Evolutionary conservation across 2,329 filamentous ascomycete genomes (phyloP), one percentile per base, ranked within the genome.

Genomic region (Talaromyces rugulosus): DNA sequence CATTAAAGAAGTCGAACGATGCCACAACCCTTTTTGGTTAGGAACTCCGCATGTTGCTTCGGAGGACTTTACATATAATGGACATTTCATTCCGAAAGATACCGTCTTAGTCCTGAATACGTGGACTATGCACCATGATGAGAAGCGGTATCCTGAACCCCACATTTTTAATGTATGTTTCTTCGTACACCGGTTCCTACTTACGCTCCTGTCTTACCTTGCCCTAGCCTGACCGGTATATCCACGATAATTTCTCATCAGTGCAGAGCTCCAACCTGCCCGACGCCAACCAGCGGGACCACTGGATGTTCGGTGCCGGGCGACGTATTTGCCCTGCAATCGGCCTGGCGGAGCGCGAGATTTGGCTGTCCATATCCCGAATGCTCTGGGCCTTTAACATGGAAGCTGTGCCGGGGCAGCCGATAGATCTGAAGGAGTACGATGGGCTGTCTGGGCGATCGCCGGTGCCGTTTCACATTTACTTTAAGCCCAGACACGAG

Each of bases 341-440:
- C 67, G 81, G 78, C 2, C 72, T 87, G 18, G 85, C 85, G 1
- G 85, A 87, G 70, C 83, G 86, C 67, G 83, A 84, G 5, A 83
- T 83, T 0, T 87, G 83, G 78, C 80, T 87, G 66, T 84, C 81
- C 0, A 77, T 87, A 47, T 81, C 83, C 9, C 74, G 85, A 16
- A 67, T 87, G 31, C 73, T 87, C 6, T 87, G 85, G 83, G 84
- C 78, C 0, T 87, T 86, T 66, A 76, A 78, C 60, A 81, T 86
- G 11, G 27, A 34, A 18, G 28, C 33, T 34, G 33, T 34, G 33
- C 33, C 33, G 5, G 33, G 33, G 33, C 33, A 34, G 11, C 33
- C 33, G 33, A 34, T 34, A 34, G 33, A 34, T 34, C 11, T 34
- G 33, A 34, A 34, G 12, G 33, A 34, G 33, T 34, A 34, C 33